A percentile compares a stretch with the other conserved stretches of the same genome.
These are phyloP conservation scores for Lepraria neglecta DNA, from an alignment of 495 filamentous ascomycete genomes.

Conservation along the genomic window DNA sequence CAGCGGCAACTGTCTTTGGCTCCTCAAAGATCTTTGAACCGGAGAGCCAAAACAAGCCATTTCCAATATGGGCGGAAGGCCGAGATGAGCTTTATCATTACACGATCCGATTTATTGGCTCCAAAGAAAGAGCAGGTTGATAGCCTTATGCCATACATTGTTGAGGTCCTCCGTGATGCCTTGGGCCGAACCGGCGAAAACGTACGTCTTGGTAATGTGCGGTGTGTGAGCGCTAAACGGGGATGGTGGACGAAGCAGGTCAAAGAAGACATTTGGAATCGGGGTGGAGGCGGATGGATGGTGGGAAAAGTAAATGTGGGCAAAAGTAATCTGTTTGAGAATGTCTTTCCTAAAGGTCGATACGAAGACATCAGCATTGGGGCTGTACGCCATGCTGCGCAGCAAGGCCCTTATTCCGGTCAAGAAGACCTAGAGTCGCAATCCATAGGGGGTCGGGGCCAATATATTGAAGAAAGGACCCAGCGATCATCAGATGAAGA, in stretches of 20 bases:
- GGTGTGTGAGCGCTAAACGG: conserved; percentile 74
- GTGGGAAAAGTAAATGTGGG: conserved; percentile 97
- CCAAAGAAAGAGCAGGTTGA: conserved; percentile 75
- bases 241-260: conserved; percentile 83
- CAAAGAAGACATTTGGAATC: conserved; percentile 73
- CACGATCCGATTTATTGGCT: conserved; percentile 77
- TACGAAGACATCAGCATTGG: conserved; percentile 14
- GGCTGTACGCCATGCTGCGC: conserved; percentile 14
- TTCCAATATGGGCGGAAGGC: conserved; percentile 55
- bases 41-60: conserved; percentile 57
- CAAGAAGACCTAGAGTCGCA: not conserved
- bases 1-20: conserved; percentile 52
- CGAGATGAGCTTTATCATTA: conserved; percentile 79
- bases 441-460: not conserved
- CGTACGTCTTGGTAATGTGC: conserved; percentile 72
- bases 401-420: not conserved
- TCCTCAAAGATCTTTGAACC: conserved; percentile 67
- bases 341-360: conserved; percentile 75
- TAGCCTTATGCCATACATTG: conserved; percentile 71
- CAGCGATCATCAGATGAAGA: not conserved
- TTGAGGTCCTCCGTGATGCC: conserved; percentile 63
- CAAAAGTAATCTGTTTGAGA: conserved; percentile 84
- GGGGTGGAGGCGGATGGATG: conserved; percentile 89
- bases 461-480: not conserved
- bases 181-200: conserved; percentile 55